A percentile compares a stretch with the other conserved stretches of the same genome.
phyloP scores from a whole-genome alignment of 768 basidiomycete species.

The Tulasnella calospora region DNA sequence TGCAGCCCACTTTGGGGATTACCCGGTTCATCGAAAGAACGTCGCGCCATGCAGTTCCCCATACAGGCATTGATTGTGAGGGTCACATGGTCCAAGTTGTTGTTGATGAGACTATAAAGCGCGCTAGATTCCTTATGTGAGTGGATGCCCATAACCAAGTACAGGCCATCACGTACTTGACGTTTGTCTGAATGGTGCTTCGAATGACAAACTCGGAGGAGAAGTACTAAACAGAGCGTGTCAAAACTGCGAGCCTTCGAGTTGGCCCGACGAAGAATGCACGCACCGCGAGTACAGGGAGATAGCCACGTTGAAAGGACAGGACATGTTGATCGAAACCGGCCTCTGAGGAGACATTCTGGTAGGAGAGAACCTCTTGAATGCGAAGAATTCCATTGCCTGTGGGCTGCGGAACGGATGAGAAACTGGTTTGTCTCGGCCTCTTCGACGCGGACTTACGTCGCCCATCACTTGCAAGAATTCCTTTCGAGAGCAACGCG shows the following conservation, averaged over 20 bases:
- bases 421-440: background rate
- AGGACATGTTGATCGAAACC: background rate
- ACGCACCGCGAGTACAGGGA: slow-evolving; percentile 11
- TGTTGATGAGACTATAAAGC: slow-evolving; percentile 2
- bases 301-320: slow-evolving; percentile 10
- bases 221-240: slow-evolving; percentile 43
- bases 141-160: background rate
- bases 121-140: background rate
- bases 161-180: background rate
- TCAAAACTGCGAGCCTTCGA: background rate
- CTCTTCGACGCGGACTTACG: background rate
- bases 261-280: background rate
- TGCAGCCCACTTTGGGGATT: background rate
- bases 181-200: background rate
- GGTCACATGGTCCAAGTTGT: slow-evolving; percentile 1
- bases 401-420: background rate
- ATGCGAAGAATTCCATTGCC: background rate
- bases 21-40: background rate
- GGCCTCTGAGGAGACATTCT: background rate
- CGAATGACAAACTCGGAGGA: slow-evolving; percentile 47
- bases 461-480: background rate
- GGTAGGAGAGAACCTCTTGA: background rate
- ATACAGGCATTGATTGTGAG: background rate
- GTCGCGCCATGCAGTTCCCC: background rate
- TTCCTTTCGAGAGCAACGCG: background rate